A percentile compares a stretch with the other conserved stretches of the same genome.
Evolutionary conservation across 2,329 filamentous ascomycete species (phyloP).

Genomic region (Neocucurbitaria cava): DNA sequence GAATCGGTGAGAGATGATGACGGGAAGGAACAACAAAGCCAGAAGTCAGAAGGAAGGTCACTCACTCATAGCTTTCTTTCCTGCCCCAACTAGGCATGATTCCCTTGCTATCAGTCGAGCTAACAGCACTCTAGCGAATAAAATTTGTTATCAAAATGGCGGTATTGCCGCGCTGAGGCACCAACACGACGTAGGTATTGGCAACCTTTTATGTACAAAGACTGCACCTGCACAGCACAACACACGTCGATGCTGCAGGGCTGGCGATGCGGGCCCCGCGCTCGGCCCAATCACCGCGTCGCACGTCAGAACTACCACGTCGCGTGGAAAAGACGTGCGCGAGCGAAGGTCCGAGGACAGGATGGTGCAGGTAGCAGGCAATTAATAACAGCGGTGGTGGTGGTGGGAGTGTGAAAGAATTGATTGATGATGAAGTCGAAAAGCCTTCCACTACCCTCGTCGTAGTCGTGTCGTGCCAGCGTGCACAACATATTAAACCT

Average conservation of each 20-base stretch:
- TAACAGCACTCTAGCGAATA: slow-evolving; percentile 1
- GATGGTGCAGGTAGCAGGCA: background rate
- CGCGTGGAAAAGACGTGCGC: slow-evolving; percentile 12
- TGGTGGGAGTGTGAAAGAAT: no score
- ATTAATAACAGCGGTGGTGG: background rate
- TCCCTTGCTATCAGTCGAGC: slow-evolving; percentile 27
- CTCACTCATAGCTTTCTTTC: slow-evolving; percentile 51
- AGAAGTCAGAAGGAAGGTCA: slow-evolving; percentile 11
- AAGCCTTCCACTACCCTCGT: slow-evolving; percentile 9
- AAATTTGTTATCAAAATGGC: slow-evolving; percentile 1
- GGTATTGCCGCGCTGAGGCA: slow-evolving; percentile 5
- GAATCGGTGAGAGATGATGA: slow-evolving; percentile 20
- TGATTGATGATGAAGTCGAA: background rate
- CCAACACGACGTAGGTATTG: slow-evolving; percentile 10
- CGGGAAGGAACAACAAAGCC: slow-evolving; percentile 17
- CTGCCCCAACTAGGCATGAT: slow-evolving; percentile 50
- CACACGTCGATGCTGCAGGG: slow-evolving; percentile 7
- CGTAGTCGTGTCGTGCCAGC: slow-evolving; percentile 17
- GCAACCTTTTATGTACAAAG: slow-evolving; percentile 16
- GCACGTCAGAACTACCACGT: slow-evolving; percentile 28
- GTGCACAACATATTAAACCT: slow-evolving; percentile 15
- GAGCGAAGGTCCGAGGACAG: background rate
- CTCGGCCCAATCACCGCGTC: slow-evolving; percentile 23
- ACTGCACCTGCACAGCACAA: no score
- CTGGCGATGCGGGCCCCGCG: no score